These are phyloP conservation scores for Silene uniflora DNA, from an alignment of 148 eudicot genomes.

Conservation along the genomic window DNA sequence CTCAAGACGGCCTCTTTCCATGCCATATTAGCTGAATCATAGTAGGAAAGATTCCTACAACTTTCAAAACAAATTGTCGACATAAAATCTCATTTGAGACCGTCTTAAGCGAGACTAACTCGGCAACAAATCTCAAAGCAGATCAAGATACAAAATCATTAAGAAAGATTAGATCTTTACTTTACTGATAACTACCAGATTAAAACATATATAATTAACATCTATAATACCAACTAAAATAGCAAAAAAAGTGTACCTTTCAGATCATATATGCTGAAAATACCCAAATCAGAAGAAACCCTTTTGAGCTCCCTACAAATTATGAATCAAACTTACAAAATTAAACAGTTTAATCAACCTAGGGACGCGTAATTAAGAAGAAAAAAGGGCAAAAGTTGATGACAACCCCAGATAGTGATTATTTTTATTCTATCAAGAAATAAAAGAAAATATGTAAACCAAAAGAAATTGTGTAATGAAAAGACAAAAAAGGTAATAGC, in stretches of 20 bases:
- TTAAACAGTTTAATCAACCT: not conserved
- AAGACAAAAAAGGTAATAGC: constrained; percentile 5
- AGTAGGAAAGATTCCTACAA: no score
- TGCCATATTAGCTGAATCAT: no score
- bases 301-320: constrained; percentile 2
- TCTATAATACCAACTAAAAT: not conserved
- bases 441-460: not conserved
- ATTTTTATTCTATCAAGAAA: not conserved
- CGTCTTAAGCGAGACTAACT: no score
- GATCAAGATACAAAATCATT: constrained; percentile 2
- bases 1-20: no score
- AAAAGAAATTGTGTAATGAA: constrained; percentile 7
- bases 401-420: constrained; percentile 15
- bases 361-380: constrained; percentile 4
- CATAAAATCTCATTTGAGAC: no score
- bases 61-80: no score
- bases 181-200: not conserved
- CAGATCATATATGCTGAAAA: constrained; percentile 25
- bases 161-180: not conserved
- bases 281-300: not conserved
- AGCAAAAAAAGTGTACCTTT: constrained; percentile 28
- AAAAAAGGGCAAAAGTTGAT: constrained; percentile 4
- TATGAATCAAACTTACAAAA: not conserved
- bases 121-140: constrained; percentile 7
- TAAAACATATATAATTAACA: not conserved